Evolutionary conservation across 176 grass and related monocot species (phyloP), one percentile per base, ranked within the genome.

Genomic region (Echinochloa phyllopogon): DNA sequence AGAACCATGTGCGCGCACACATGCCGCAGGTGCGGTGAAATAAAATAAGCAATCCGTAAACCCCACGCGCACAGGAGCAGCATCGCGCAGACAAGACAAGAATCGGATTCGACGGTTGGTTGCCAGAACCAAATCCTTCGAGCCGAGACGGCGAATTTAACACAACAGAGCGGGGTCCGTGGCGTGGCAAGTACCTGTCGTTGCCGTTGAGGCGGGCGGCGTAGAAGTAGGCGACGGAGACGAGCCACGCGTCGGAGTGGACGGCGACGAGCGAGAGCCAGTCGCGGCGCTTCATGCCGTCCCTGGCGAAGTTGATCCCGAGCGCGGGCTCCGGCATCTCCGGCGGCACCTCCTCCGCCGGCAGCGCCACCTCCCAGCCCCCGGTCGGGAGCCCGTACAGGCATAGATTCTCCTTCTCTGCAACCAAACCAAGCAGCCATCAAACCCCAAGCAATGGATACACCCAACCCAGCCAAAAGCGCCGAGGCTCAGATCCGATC

Each of bases 351-450:
- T 92, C 90, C 86, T 92, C 90, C 40, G 83, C 90, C 17, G 90
- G 90, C 15, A 88, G 72, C 70, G 78, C 62, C 29, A 92, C 90
- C 86, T 86, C 86, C 90, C 86, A 92, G 56, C 64, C 17, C 15
- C 86, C 82, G 56, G 78, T 86, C 5, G 86, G 49, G 65, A 79
- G 78, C 8, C 90, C 90, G 73, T 92, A 92, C 65, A 92, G 72
- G 49, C 90, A 92, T 73, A 88, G 55, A 65, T 92, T 92, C 82
- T 92, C 90, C 86, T 92, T 92, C 62, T 88, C 90, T 92, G 58
- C 82, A 55, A 12, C 11, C 1, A 8, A 56, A 21, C 52, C 17
- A 56, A 2, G 6, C 52, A 56, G 2, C 16, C 23, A 16, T 3
- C 11, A 3, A 58, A 0, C 8, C 55, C 56, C 38, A 41, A 71